These are phyloP conservation scores for Apiospora aurea DNA, from an alignment of 2,329 filamentous ascomycete species.

Conservation along the genomic window DNA sequence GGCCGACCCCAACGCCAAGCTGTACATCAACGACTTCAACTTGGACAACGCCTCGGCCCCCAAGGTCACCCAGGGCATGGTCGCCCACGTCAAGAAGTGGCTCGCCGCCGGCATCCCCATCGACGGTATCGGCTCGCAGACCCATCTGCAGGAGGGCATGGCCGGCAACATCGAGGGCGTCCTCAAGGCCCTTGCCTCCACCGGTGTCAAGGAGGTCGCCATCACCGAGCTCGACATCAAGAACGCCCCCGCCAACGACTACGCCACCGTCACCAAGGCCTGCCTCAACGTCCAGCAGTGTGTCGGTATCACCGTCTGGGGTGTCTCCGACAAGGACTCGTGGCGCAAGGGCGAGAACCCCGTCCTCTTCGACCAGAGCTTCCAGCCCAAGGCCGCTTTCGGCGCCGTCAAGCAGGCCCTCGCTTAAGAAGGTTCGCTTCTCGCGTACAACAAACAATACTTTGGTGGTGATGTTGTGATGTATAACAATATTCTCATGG, in stretches of 20 bases:
- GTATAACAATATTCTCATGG: background rate
- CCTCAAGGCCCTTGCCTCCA: slow-evolving; percentile 54
- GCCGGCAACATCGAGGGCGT: slow-evolving; percentile 50
- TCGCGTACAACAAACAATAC: background rate
- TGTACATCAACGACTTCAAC: slow-evolving; percentile 82
- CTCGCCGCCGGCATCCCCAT: slow-evolving; percentile 65
- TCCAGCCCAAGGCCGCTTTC: slow-evolving; percentile 56
- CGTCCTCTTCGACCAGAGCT: slow-evolving; percentile 64
- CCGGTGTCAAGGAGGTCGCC: slow-evolving; percentile 48
- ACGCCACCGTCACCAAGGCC: slow-evolving; percentile 49
- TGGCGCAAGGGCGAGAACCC: slow-evolving; percentile 72
- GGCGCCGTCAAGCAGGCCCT: slow-evolving; percentile 42
- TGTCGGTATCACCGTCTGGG: slow-evolving; percentile 59
- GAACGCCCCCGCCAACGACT: slow-evolving; percentile 56
- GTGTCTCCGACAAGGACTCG: slow-evolving; percentile 69
- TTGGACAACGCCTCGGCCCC: slow-evolving; percentile 61
- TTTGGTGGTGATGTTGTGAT: background rate
- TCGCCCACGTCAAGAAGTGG: slow-evolving; percentile 68
- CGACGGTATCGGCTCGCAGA: slow-evolving; percentile 64
- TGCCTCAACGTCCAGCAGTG: slow-evolving; percentile 55
- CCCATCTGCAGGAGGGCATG: slow-evolving; percentile 52
- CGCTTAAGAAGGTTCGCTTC: background rate
- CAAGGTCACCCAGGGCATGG: slow-evolving; percentile 62
- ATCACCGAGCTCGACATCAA: slow-evolving; percentile 72
- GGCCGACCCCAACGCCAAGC: slow-evolving; percentile 70